Evolutionary conservation across 139 green algal genomes (phyloP).

Genomic region (Mychonastes homosphaera): DNA sequence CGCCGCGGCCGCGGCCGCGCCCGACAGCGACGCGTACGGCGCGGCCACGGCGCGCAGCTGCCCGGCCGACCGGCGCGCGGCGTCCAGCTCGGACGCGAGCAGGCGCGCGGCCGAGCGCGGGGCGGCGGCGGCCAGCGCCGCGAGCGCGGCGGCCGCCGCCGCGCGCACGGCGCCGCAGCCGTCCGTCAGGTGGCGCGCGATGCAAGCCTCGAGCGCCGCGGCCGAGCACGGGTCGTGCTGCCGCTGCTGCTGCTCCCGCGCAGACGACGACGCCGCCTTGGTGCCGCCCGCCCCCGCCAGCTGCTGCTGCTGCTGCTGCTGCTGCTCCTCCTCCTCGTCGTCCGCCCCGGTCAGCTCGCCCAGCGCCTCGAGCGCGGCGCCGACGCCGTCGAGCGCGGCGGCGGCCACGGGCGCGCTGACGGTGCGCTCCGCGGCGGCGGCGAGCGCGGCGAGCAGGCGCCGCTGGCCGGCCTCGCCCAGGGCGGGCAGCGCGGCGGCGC

Average conservation of each 20-base stretch:
- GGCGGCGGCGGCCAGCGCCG: background rate
- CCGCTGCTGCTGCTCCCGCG: background rate
- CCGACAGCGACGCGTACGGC: background rate
- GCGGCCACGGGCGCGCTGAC: conserved; percentile 10
- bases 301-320: conserved; percentile 14
- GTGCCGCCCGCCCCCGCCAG: conserved; percentile 17
- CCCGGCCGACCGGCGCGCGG: background rate
- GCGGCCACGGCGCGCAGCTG: background rate
- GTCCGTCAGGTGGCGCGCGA: background rate
- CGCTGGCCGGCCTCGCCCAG: conserved; percentile 61
- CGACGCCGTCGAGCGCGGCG: conserved; percentile 43
- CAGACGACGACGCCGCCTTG: conserved; percentile 10
- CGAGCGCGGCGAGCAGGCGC: conserved; percentile 46
- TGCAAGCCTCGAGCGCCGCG: background rate
- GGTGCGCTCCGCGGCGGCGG: conserved; percentile 9
- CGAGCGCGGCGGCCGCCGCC: background rate
- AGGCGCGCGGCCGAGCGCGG: background rate
- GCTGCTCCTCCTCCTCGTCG: conserved; percentile 15
- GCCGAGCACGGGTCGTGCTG: background rate
- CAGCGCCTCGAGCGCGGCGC: conserved; percentile 59
- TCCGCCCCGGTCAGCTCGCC: conserved; percentile 49
- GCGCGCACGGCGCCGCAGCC: background rate
- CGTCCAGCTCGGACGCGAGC: background rate
- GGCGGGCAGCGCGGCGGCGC: conserved; percentile 52
- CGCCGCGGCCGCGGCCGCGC: conserved; percentile 12